Evolutionary conservation across 768 basidiomycete species (phyloP).

Genomic region (Porpolomopsis calyptriformis): DNA sequence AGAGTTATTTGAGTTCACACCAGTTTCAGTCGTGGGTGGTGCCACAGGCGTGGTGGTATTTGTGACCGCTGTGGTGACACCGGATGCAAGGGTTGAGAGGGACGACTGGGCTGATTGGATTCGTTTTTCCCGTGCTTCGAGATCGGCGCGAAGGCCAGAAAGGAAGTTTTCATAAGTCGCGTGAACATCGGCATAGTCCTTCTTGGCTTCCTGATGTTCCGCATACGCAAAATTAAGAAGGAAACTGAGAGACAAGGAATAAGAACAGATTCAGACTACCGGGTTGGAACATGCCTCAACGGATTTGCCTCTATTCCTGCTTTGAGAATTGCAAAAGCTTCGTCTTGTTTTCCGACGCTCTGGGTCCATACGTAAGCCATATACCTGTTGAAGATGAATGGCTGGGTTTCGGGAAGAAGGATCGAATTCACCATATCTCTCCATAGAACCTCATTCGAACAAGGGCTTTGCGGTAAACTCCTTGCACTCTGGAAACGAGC

Average conservation of each 20-base stretch:
- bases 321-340: conserved; percentile 70
- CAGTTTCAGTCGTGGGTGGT: conserved; percentile 7
- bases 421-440: conserved; percentile 70
- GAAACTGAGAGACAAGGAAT: conserved; percentile 40
- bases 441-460: conserved; percentile 90
- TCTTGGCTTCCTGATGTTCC: conserved; percentile 54
- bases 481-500: conserved; percentile 61
- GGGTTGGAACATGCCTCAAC: conserved; percentile 39
- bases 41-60: neutral
- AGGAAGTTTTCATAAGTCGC: conserved; percentile 65
- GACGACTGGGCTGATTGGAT: conserved; percentile 28
- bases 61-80: conserved; percentile 5
- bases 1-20: conserved; percentile 27
- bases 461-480: conserved; percentile 81
- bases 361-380: conserved; percentile 83
- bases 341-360: conserved; percentile 65
- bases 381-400: conserved; percentile 46
- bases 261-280: neutral
- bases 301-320: conserved; percentile 85
- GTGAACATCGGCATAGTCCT: conserved; percentile 59
- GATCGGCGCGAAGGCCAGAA: conserved; percentile 46
- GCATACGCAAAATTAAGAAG: conserved; percentile 84
- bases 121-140: conserved; percentile 48
- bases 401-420: neutral
- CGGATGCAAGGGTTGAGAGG: conserved; percentile 2